Base-by-base conservation (phyloP, 1,284 basidiomycete genomes). In the Naganishia liquefaciens region DNA sequence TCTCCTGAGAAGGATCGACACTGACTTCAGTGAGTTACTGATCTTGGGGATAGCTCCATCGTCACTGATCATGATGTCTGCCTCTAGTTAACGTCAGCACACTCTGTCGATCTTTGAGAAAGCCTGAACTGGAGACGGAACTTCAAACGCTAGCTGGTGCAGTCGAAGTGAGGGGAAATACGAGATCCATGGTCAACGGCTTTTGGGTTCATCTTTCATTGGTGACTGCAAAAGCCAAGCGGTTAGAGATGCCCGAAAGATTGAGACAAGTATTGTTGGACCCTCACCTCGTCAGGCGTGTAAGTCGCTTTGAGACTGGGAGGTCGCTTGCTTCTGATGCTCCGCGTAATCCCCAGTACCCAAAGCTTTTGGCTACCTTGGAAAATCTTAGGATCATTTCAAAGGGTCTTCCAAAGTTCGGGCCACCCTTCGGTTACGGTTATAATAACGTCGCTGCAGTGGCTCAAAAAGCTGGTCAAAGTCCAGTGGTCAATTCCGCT, bases 21-120 rank as follows among this genome's bases (percentile, higher is more conserved):
- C 25, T 17, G 55, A 64, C 42, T 64, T 58, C 28, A 64, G 62
- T 64, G 19, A 57, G 62, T 57, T 23, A 37, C 13, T 37, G 13
- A 7, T 2, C 33, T 37, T 37, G 33, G 6, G 6, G 33, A 37
- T 9, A 13, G 6, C 33, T 13, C 33, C 10, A 37, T 23, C 46
- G 19, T 44, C 1, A 58, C 19, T 15, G 9, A 11, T 15, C 17
- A 2, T 21, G 7, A 6, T 37, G 19, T 17, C 21, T 4, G 17
- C 7, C 4, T 23, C 19, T 25, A 60, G 55, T 60, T 46, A 60
- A 60, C 33, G 55, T 60, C 6, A 39, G 46, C 10, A 49, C 46
- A 21, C 33, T 60, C 4, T 60, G 55, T 23, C 44, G 44, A 25
- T 27, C 55, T 17, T 39, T 60, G 23, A 50, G 19, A 5, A 47